Percentiles rank a stretch among this genome's conserved stretches.
Evolutionary conservation across 169 alveolate species (phyloP).

Genomic region (Plasmodium coatneyi): DNA sequence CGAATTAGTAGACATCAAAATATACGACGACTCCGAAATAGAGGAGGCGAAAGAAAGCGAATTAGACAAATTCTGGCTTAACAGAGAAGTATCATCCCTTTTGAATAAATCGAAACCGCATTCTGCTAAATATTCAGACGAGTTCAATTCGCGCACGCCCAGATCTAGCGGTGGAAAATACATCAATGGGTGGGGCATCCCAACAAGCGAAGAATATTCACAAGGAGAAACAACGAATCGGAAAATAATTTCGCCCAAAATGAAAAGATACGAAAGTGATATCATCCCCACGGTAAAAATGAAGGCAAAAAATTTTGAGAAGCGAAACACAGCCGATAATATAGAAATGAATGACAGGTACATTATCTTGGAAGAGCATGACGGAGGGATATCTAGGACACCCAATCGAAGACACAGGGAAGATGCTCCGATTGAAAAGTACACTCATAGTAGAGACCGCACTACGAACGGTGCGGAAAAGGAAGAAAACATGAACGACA

Average conservation of each 20-base stretch:
- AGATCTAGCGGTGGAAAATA: background rate
- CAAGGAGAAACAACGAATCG: background rate
- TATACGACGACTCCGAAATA: slow-evolving; percentile 71
- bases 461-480: background rate
- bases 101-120: background rate
- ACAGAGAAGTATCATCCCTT: slow-evolving; percentile 50
- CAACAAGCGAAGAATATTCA: background rate
- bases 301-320: background rate
- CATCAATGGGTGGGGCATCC: background rate
- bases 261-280: slow-evolving; percentile 27
- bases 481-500: slow-evolving; percentile 7
- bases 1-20: slow-evolving; percentile 46
- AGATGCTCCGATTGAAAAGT: background rate
- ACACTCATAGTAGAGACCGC: background rate
- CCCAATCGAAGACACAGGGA: background rate
- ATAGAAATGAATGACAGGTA: background rate
- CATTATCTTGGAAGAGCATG: background rate
- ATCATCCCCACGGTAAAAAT: background rate
- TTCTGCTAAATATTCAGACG: slow-evolving; percentile 3
- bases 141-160: background rate
- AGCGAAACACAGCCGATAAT: background rate
- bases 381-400: background rate
- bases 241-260: background rate
- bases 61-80: slow-evolving; percentile 41
- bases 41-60: slow-evolving; percentile 49